Evolutionary conservation across 768 basidiomycete genomes (phyloP).

Genomic region (Xerocomus brunneocitrinus): DNA sequence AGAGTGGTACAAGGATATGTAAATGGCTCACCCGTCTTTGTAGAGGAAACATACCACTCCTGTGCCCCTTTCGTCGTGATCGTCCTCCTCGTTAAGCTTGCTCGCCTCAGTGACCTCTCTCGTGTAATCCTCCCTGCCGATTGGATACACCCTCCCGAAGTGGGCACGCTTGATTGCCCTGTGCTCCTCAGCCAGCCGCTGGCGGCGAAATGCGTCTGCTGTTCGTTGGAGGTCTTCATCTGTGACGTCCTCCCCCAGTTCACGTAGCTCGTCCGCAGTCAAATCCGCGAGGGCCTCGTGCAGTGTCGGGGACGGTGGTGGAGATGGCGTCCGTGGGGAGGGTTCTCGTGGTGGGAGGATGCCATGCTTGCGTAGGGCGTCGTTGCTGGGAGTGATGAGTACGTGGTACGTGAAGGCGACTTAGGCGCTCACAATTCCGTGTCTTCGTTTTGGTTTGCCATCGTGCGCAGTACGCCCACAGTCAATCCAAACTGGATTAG

Average conservation of each 20-base stretch:
- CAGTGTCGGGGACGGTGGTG: slow-evolving; percentile 71
- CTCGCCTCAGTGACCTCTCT: slow-evolving; percentile 94
- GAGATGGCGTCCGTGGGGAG: slow-evolving; percentile 72
- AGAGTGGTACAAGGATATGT: background rate
- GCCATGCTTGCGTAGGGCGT: slow-evolving; percentile 88
- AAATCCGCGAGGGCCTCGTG: slow-evolving; percentile 64
- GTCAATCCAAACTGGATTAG: slow-evolving; percentile 17
- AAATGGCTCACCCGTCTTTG: slow-evolving; percentile 78
- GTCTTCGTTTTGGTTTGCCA: slow-evolving; percentile 86
- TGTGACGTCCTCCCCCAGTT: slow-evolving; percentile 64
- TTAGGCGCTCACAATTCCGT: slow-evolving; percentile 80
- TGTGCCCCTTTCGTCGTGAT: slow-evolving; percentile 68
- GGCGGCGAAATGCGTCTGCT: slow-evolving; percentile 60
- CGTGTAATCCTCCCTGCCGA: slow-evolving; percentile 90
- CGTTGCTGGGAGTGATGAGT: slow-evolving; percentile 58
- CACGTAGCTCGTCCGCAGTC: slow-evolving; percentile 56
- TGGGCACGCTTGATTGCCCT: slow-evolving; percentile 54
- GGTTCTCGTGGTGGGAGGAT: slow-evolving; percentile 76
- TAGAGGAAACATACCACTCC: slow-evolving; percentile 93
- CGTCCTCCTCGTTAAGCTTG: slow-evolving; percentile 58
- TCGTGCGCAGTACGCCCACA: slow-evolving; percentile 6
- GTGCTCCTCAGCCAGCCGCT: slow-evolving; percentile 61
- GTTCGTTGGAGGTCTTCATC: slow-evolving; percentile 76
- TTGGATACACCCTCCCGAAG: slow-evolving; percentile 85
- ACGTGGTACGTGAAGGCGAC: background rate